Conservation (phyloP, 305 asterid species). For the Rubia balearica region DNA sequence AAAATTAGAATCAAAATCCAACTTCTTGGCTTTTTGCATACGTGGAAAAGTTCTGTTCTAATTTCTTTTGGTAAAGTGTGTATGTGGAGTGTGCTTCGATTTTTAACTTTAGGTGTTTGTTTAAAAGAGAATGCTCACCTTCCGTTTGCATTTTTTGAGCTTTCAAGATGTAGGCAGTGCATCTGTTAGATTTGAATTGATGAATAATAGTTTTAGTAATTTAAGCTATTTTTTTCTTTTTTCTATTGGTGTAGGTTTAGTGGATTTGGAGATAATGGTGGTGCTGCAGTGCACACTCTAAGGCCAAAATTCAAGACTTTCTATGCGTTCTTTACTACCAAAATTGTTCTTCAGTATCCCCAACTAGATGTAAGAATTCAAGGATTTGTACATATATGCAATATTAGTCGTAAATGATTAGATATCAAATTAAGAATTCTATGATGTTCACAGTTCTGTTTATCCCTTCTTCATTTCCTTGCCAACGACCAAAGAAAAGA, state of each 20-base stretch:
- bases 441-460: no score
- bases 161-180: neutral
- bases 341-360: conserved; percentile 48
- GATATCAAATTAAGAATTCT: no score
- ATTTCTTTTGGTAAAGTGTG: neutral
- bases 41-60: neutral
- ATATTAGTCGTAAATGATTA: no score
- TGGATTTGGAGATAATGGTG: conserved; percentile 77
- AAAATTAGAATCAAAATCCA: no score
- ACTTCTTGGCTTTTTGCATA: neutral
- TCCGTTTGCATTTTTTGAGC: neutral
- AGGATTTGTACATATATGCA: neutral
- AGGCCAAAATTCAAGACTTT: conserved; percentile 57
- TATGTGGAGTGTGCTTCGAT: no score
- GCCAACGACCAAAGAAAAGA: conserved; percentile 43
- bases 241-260: conserved; percentile 35
- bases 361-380: conserved; percentile 51
- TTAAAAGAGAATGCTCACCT: no score
- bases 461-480: neutral
- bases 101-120: neutral
- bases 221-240: neutral
- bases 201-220: neutral
- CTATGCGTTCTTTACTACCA: conserved; percentile 50
- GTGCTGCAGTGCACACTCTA: conserved; percentile 60
- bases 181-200: neutral